Percentiles rank a stretch among this genome's conserved stretches.
Conservation (phyloP, 257 asterid genomes). For the Solanum okadae region DNA sequence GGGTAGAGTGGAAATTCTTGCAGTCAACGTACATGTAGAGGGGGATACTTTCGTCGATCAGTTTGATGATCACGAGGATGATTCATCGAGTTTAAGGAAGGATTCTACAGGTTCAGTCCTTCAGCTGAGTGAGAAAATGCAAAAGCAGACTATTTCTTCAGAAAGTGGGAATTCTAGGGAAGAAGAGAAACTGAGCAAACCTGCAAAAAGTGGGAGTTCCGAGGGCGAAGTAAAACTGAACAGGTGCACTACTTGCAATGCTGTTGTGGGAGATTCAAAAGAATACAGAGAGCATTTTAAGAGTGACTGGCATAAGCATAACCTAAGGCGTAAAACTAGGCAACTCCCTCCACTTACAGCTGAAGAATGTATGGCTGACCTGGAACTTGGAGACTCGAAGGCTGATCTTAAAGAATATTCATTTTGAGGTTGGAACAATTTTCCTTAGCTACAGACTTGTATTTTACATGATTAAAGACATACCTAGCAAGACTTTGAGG, state of each 20-base stretch:
- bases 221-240: slow-evolving; percentile 54
- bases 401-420: slow-evolving; percentile 84
- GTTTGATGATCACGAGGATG: slow-evolving; percentile 72
- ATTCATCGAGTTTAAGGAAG: slow-evolving; percentile 24
- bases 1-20: slow-evolving; percentile 83
- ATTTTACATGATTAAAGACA: neutral
- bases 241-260: slow-evolving; percentile 77
- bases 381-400: slow-evolving; percentile 51
- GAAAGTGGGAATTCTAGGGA: slow-evolving; percentile 34
- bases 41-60: slow-evolving; percentile 54
- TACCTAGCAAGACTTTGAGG: neutral
- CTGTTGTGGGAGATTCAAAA: slow-evolving; percentile 62
- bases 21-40: slow-evolving; percentile 73
- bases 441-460: neutral
- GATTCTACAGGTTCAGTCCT: slow-evolving; percentile 15
- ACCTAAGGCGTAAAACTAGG: slow-evolving; percentile 68
- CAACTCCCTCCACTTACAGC: slow-evolving; percentile 81
- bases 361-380: slow-evolving; percentile 70
- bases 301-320: slow-evolving; percentile 89
- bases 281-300: slow-evolving; percentile 85
- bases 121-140: slow-evolving; percentile 47
- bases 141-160: slow-evolving; percentile 42
- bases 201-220: slow-evolving; percentile 20
- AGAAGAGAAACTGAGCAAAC: slow-evolving; percentile 46
- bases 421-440: slow-evolving; percentile 28